Evolutionary conservation across 78 protist genomes (phyloP).

Genomic region (Protostelium mycophagum): DNA sequence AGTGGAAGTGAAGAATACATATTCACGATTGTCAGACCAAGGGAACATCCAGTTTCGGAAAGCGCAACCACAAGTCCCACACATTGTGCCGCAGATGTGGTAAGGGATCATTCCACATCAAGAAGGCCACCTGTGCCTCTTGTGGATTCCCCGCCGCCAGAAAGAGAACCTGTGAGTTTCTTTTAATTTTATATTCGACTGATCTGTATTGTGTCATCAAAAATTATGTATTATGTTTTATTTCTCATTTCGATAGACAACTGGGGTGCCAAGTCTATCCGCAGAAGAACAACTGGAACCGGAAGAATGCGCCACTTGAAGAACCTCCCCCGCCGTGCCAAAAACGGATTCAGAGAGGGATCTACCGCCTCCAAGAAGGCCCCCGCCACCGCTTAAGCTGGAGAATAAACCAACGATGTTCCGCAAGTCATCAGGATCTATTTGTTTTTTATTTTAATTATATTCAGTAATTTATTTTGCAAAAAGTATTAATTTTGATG

Average conservation of each 20-base stretch:
- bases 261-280: constrained; percentile 90
- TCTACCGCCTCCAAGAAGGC: background rate
- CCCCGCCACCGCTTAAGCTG: background rate
- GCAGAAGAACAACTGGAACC: constrained; percentile 98
- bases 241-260: constrained; percentile 17
- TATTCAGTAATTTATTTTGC: too few species aligned
- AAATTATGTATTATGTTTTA: background rate
- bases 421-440: too few species aligned
- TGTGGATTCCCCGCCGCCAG: constrained; percentile 97
- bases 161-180: constrained; percentile 54
- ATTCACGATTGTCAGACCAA: too few species aligned
- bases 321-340: constrained; percentile 54
- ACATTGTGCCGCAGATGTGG: constrained; percentile 97
- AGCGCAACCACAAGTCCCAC: constrained; percentile 95
- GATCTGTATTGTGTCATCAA: background rate
- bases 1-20: too few species aligned
- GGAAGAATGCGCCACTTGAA: constrained; percentile 95
- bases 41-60: constrained; percentile 95
- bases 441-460: too few species aligned
- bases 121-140: constrained; percentile 90
- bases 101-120: constrained; percentile 86
- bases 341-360: constrained; percentile 50
- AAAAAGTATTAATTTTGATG: too few species aligned
- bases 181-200: background rate
- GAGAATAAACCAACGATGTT: too few species aligned